phyloP scores from a whole-genome alignment of 805 yeast species.

The Zygosaccharomyces gambellarensis region DNA sequence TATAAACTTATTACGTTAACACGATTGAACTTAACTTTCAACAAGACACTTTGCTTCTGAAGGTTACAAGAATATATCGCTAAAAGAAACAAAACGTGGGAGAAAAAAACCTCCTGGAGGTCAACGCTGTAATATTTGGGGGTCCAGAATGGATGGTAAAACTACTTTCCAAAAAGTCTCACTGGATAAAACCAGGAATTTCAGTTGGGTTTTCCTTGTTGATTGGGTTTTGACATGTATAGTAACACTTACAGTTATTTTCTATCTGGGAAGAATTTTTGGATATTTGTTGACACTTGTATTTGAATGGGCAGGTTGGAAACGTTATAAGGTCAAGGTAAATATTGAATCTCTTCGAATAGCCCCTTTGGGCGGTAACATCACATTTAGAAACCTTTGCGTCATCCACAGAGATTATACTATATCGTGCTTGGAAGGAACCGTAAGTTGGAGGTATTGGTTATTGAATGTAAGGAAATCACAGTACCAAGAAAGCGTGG shows the following conservation, averaged over 20 bases:
- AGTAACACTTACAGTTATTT: constrained; percentile 58
- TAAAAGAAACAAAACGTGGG: neutral
- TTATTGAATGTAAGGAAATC: constrained; percentile 40
- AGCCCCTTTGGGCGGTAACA: constrained; percentile 76
- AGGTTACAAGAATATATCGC: neutral
- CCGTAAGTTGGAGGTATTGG: constrained; percentile 93
- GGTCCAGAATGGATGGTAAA: constrained; percentile 24
- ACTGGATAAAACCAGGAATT: constrained; percentile 29
- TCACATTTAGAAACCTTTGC: constrained; percentile 71
- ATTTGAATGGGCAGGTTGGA: constrained; percentile 59
- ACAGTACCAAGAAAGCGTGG: constrained; percentile 13
- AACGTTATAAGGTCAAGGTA: constrained; percentile 49
- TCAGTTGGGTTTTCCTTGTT: constrained; percentile 72
- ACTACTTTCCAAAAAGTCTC: constrained; percentile 32
- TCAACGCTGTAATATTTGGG: neutral
- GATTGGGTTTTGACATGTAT: constrained; percentile 74
- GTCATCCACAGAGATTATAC: constrained; percentile 72
- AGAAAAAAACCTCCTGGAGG: neutral
- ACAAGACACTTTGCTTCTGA: constrained; percentile 1
- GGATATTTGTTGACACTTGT: constrained; percentile 55
- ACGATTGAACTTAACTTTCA: neutral
- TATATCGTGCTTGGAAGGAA: constrained; percentile 62
- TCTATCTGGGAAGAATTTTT: constrained; percentile 68
- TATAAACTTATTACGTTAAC: neutral
- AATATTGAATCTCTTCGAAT: constrained; percentile 70